Evolutionary conservation across 2,329 filamentous ascomycete species (phyloP).

Genomic region (Cercospora nicotianae): DNA sequence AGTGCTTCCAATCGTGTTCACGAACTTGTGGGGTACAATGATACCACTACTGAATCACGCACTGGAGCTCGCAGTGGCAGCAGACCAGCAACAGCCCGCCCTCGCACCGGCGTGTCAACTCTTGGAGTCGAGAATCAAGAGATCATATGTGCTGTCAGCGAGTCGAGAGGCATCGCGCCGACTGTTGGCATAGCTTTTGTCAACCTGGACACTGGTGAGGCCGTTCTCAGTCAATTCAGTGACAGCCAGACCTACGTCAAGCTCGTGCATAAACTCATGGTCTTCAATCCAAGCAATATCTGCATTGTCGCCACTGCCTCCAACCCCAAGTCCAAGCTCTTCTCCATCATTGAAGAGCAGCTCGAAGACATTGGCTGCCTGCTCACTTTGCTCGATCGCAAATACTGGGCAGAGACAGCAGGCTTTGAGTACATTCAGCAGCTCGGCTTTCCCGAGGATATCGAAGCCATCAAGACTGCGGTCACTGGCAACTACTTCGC

Average conservation of each 20-base stretch:
- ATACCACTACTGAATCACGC: constrained; percentile 27
- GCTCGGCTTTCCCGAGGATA: constrained; percentile 76
- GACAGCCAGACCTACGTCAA: constrained; percentile 90
- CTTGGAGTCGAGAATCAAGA: constrained; percentile 62
- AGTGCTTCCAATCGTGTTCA: constrained; percentile 18
- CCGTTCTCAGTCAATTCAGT: constrained; percentile 83
- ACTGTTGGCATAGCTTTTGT: constrained; percentile 78
- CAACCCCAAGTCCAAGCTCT: constrained; percentile 70
- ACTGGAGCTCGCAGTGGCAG: constrained; percentile 27
- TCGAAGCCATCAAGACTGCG: constrained; percentile 77
- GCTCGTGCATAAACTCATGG: constrained; percentile 80
- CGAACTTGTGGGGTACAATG: constrained; percentile 26
- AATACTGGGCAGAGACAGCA: constrained; percentile 77
- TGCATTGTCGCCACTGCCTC: constrained; percentile 74
- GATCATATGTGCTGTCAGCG: constrained; percentile 83
- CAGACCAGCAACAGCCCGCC: constrained; percentile 41
- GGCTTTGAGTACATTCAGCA: constrained; percentile 76
- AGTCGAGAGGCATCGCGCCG: constrained; percentile 82
- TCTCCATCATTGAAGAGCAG: constrained; percentile 71
- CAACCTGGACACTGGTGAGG: constrained; percentile 82
- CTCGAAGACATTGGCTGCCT: constrained; percentile 59
- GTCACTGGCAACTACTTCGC: constrained; percentile 83
- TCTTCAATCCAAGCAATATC: constrained; percentile 77
- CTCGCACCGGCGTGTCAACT: constrained; percentile 58
- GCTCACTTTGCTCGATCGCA: constrained; percentile 68